Evolutionary conservation across 2,329 filamentous ascomycete genomes (phyloP), one percentile per base, ranked within the genome.

Genomic region (Nigrograna mackinnonii): DNA sequence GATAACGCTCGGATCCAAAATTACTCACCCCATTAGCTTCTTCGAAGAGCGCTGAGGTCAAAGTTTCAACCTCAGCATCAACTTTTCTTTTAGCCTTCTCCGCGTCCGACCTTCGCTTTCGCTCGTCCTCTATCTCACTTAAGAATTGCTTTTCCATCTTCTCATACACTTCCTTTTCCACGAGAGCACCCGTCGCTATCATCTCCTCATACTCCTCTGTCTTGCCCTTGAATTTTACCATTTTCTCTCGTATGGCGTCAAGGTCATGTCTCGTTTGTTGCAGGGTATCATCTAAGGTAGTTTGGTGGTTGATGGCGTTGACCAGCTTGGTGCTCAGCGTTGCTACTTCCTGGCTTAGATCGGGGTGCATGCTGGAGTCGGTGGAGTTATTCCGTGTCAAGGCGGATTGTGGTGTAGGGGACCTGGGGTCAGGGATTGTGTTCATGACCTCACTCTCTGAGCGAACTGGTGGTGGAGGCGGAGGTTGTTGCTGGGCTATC

Each of bases 241-340:
- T 80, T 55, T 79, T 81, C 35, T 85, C 80, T 45, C 79, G 81
- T 6, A 90, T 83, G 22, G 80, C 68, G 41, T 95, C 89, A 35
- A 97, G 75, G 62, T 97, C 91, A 64, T 91, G 86, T 26, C 91
- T 83, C 13, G 91, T 87, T 38, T 84, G 84, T 37, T 89, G 86
- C 14, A 99, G 77, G 9, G 84, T 88, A 68, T 99, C 94, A 68
- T 97, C 94, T 33, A 99, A 79, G 17, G 82, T 85, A 6, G 91
- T 96, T 69, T 96, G 91, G 68, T 95, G 87, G 66, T 99, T 99
- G 71, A 99, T 96, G 33, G 94, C 92, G 62, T 94, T 92, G 57
- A 99, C 92, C 50, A 99, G 83, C 69, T 99, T 99, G 36, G 91
- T 92, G 71, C 91, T 97, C 22, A 99, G 77, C 5, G 89, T 84